phyloP scores from a whole-genome alignment of 73 alveolate genomes.

The Paramecium bursaria region DNA sequence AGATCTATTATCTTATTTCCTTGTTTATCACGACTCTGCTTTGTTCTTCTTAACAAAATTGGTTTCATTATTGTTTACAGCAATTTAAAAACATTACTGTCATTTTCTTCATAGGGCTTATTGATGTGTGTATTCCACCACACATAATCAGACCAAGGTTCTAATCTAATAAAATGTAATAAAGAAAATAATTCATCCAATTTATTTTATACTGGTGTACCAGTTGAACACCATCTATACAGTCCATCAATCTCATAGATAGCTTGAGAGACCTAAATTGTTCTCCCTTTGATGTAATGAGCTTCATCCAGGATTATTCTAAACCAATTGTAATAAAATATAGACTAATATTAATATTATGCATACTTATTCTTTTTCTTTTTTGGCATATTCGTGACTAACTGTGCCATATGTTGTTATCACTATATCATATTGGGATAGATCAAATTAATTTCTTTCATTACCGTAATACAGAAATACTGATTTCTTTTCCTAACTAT shows the following conservation, averaged over 20 bases:
- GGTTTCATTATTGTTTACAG: conserved; percentile 66
- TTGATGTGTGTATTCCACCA: conserved; percentile 76
- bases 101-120: conserved; percentile 68
- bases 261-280: conserved; percentile 65
- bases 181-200: conserved; percentile 70
- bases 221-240: conserved; percentile 78
- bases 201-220: conserved; percentile 73
- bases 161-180: conserved; percentile 65
- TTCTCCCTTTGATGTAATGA: conserved; percentile 69
- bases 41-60: conserved; percentile 74
- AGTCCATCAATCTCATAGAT: conserved; percentile 63
- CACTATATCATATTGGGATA: conserved; percentile 61
- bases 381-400: conserved; percentile 57
- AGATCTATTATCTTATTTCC: conserved; percentile 60
- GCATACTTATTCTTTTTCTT: background rate
- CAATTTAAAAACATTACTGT: conserved; percentile 57
- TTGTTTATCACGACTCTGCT: conserved; percentile 59
- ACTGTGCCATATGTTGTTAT: conserved; percentile 75
- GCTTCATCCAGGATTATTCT: conserved; percentile 74
- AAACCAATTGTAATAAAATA: conserved; percentile 61
- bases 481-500: conserved; percentile 8
- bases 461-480: conserved; percentile 53
- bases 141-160: conserved; percentile 76
- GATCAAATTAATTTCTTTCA: conserved; percentile 40
- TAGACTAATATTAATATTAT: conserved; percentile 11